Evolutionary conservation across 768 basidiomycete species (phyloP).

Genomic region (Wakefieldia striispora): DNA sequence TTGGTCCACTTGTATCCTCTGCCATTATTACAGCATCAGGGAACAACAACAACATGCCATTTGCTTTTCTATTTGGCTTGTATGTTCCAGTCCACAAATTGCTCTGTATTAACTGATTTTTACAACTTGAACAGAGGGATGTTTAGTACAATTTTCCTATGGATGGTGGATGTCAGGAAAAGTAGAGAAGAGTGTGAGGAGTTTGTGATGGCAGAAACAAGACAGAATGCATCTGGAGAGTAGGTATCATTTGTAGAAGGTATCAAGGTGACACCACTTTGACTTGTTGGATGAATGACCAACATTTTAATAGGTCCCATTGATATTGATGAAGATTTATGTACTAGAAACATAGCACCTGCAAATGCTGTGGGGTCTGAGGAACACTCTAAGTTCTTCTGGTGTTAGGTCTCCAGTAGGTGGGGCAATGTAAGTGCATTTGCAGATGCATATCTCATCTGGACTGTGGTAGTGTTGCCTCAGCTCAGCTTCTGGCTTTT

Average conservation of each 20-base stretch:
- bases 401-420: too few species aligned
- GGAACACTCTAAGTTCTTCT: too few species aligned
- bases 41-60: slow-evolving; percentile 74
- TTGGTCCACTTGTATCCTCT: slow-evolving; percentile 71
- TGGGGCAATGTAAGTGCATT: too few species aligned
- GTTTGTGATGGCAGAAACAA: slow-evolving; percentile 56
- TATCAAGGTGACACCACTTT: too few species aligned
- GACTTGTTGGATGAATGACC: too few species aligned
- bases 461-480: too few species aligned
- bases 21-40: slow-evolving; percentile 68
- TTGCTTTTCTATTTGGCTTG: slow-evolving; percentile 70
- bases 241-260: not conserved
- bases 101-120: not conserved
- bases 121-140: slow-evolving; percentile 9
- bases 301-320: too few species aligned
- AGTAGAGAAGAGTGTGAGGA: slow-evolving; percentile 61
- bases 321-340: too few species aligned
- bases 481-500: too few species aligned
- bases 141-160: slow-evolving; percentile 50
- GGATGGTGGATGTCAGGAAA: slow-evolving; percentile 61
- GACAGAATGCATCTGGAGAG: slow-evolving; percentile 35
- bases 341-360: too few species aligned
- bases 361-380: too few species aligned
- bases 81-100: slow-evolving; percentile 32
- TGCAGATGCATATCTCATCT: too few species aligned